phyloP scores from a whole-genome alignment of 345 rosid species.

The Garcia nutans region DNA sequence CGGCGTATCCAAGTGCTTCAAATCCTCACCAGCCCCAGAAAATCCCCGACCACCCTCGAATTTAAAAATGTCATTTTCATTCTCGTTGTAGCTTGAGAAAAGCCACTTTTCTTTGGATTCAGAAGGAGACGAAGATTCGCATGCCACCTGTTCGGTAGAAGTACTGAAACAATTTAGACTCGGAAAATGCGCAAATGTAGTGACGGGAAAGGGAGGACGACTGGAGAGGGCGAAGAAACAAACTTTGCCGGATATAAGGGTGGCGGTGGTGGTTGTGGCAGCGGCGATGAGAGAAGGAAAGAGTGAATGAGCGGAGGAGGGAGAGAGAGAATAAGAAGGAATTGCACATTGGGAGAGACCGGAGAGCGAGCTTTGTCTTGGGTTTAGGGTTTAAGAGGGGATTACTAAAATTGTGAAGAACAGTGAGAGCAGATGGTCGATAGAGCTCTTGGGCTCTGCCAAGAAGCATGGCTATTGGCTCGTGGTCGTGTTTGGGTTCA shows the following conservation, averaged over 20 bases:
- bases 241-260: constrained; percentile 9
- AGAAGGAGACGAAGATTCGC: constrained; percentile 11
- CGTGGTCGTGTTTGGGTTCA: too few relatives aligned
- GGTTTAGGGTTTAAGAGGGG: constrained; percentile 22
- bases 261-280: constrained; percentile 10
- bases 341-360: constrained; percentile 27
- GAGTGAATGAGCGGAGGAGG: too few relatives aligned
- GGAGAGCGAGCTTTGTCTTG: neutral
- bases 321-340: constrained; percentile 30
- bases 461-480: constrained; percentile 22
- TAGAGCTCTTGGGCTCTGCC: constrained; percentile 21
- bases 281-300: constrained; percentile 24
- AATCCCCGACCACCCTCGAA: constrained; percentile 21
- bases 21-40: constrained; percentile 25
- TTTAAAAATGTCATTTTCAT: constrained; percentile 10
- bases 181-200: constrained; percentile 13
- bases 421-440: constrained; percentile 9
- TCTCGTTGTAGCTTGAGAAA: neutral
- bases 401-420: constrained; percentile 16
- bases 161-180: constrained; percentile 21
- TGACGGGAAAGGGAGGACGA: neutral
- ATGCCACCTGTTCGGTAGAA: constrained; percentile 51
- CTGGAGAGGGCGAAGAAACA: constrained; percentile 6
- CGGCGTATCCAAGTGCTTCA: constrained; percentile 42
- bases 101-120: constrained; percentile 23